Percentiles rank a stretch among this genome's conserved stretches.
phyloP scores from a whole-genome alignment of 768 basidiomycete species.

The Collybia sordida region DNA sequence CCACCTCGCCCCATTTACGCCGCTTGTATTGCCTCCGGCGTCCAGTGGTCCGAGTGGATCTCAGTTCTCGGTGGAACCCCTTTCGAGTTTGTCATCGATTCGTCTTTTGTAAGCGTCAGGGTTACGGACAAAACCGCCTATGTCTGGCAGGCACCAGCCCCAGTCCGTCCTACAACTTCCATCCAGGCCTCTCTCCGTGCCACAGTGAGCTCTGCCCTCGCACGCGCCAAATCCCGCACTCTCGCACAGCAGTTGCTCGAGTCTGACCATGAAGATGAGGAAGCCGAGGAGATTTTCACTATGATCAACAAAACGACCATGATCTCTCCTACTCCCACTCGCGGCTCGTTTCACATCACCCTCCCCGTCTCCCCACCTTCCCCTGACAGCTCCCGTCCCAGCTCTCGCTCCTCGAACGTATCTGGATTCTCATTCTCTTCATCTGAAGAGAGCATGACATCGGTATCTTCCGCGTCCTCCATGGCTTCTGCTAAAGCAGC shows the following conservation, averaged over 20 bases:
- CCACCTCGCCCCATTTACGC: constrained; percentile 37
- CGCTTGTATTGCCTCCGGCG: constrained; percentile 30
- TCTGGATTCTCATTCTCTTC: constrained; percentile 24
- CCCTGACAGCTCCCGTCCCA: constrained; percentile 35
- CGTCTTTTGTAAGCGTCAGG: constrained; percentile 23
- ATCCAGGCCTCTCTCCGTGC: constrained; percentile 15
- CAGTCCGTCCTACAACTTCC: constrained; percentile 12
- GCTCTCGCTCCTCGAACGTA: constrained; percentile 37
- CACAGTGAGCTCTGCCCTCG: constrained; percentile 17
- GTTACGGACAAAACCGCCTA: constrained; percentile 23
- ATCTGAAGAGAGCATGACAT: constrained; percentile 12
- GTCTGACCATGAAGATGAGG: constrained; percentile 25
- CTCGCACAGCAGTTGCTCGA: constrained; percentile 34
- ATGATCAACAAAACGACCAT: constrained; percentile 30
- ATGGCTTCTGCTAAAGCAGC: constrained; percentile 20
- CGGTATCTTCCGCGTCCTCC: constrained; percentile 30
- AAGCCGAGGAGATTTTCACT: constrained; percentile 35
- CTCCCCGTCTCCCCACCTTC: constrained; percentile 12
- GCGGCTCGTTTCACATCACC: constrained; percentile 13
- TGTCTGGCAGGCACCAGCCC: constrained; percentile 25
- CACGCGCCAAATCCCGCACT: constrained; percentile 23
- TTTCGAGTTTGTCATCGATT: constrained; percentile 34
- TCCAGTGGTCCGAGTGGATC: constrained; percentile 39
- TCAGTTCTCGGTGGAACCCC: constrained; percentile 28
- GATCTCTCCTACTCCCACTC: constrained; percentile 34